phyloP scores from a whole-genome alignment of 1,139 yeast species.

The Debaryomyces udenii region DNA sequence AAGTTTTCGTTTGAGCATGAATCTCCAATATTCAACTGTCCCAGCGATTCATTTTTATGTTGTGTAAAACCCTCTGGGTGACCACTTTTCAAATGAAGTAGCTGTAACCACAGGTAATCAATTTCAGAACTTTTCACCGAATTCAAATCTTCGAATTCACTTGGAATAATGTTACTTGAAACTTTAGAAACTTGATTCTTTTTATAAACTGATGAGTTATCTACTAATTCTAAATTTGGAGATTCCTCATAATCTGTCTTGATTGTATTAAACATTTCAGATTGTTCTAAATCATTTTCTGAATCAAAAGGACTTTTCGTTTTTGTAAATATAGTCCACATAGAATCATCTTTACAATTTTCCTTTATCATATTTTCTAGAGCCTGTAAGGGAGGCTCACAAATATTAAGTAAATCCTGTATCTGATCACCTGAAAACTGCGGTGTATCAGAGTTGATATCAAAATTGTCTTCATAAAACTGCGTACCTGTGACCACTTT shows the following conservation, averaged over 20 bases:
- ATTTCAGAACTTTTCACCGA: not conserved
- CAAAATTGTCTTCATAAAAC: not conserved
- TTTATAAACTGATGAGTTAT: too few relatives aligned
- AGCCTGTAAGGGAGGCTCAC: not conserved
- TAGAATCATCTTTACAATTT: not conserved
- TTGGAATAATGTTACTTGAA: not conserved
- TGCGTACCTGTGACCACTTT: not conserved
- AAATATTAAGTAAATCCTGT: not conserved
- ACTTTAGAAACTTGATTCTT: not conserved
- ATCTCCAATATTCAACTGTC: too few relatives aligned
- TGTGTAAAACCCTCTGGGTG: too few relatives aligned
- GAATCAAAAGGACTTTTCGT: not conserved
- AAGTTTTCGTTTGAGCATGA: too few relatives aligned
- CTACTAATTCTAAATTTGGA: not conserved
- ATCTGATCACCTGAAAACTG: not conserved
- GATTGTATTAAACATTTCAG: too few relatives aligned
- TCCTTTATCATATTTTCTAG: not conserved
- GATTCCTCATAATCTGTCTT: not conserved
- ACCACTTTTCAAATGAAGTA: not conserved
- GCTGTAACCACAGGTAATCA: not conserved
- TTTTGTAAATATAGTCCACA: not conserved
- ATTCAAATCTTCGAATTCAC: not conserved
- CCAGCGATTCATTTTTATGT: too few relatives aligned
- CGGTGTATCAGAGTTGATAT: not conserved
- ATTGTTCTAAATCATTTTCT: too few relatives aligned